Evolutionary conservation across 1,284 basidiomycete genomes (phyloP).

Genomic region (Microbotryomycetes sp.): DNA sequence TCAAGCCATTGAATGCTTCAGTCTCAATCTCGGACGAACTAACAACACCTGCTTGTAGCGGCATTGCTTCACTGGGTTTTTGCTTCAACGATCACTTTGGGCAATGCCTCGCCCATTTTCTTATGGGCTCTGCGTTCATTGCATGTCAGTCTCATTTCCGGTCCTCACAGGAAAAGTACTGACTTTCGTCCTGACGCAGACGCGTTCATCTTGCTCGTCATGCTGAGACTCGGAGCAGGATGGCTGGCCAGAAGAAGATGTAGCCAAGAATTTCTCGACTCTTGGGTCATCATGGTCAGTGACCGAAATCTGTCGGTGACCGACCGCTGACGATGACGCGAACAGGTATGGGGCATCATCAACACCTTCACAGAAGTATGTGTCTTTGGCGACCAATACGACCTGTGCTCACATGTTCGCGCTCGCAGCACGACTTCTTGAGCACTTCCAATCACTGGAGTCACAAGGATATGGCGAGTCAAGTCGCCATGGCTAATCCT

Average conservation of each 20-base stretch:
- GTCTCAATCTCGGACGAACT: constrained; percentile 33
- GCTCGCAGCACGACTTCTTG: constrained; percentile 31
- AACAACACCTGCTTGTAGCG: neutral
- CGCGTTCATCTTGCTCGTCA: constrained; percentile 70
- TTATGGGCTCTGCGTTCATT: constrained; percentile 69
- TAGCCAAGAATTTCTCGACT: constrained; percentile 83
- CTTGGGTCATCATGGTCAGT: constrained; percentile 81
- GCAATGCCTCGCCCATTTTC: constrained; percentile 63
- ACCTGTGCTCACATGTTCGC: neutral
- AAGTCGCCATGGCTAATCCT: no score
- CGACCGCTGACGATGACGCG: constrained; percentile 4
- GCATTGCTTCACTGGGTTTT: constrained; percentile 60
- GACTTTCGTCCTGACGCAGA: constrained; percentile 56
- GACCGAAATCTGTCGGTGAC: constrained; percentile 42
- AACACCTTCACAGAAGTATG: constrained; percentile 80
- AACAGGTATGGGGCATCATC: constrained; percentile 47
- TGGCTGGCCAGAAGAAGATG: constrained; percentile 58
- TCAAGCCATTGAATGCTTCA: constrained; percentile 29
- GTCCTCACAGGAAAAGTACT: no score
- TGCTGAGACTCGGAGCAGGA: constrained; percentile 70
- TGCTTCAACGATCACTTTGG: constrained; percentile 64
- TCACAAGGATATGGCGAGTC: constrained; percentile 22
- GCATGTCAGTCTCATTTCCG: neutral
- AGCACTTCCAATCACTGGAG: constrained; percentile 16
- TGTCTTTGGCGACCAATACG: neutral